Base-by-base conservation (phyloP, 192 early-diverging fungal species). In the Gigaspora rosea region DNA sequence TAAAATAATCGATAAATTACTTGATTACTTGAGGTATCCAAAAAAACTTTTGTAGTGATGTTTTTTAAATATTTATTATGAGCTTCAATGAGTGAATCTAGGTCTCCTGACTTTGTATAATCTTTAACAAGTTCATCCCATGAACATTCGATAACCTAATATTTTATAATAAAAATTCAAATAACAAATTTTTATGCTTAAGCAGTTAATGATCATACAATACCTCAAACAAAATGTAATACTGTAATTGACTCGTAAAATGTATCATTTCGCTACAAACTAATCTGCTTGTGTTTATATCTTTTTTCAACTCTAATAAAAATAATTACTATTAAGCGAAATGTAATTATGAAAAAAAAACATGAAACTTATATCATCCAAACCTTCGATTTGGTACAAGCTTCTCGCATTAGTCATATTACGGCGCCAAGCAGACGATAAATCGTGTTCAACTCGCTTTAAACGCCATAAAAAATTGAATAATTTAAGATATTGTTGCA, bases 171-270 rank as follows among this genome's bases (percentile, higher is more conserved):
- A 36, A 59, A 64, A 32, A 32, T 22, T 56, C n/a, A n/a, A 2
- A 36, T n/a, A 72, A 51, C n/a, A 11, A 51, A 12, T 5, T 13
- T 6, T 8, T 52, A 8, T 12, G n/a, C 33, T 8, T 9, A 70
- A 69, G 8, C 33, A 56, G 12, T 51, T n/a, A 41, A 57, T 16
- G 18, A n/a, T 7, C 18, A 73, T 56, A 11, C 2, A 57, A 36
- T 61, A 94, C 94, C 81, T 98, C 96, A 82, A 97, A 96, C 56
- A 94, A 84, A 36, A 95, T 91, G 80, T 95, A 97, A 80, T 95
- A 94, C 81, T 98, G 95, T 62, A 99, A 83, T 80, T 99, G 96
- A 76, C 93, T 88, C 56, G 95, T 88, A 82, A 96, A 97, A 82
- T 98, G 97, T 58, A 93, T 90, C 97, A 98, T 98, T 81, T 96